These are phyloP conservation scores for Aschersonia sp. DNA, from an alignment of 2,329 filamentous ascomycete genomes.

Conservation along the genomic window DNA sequence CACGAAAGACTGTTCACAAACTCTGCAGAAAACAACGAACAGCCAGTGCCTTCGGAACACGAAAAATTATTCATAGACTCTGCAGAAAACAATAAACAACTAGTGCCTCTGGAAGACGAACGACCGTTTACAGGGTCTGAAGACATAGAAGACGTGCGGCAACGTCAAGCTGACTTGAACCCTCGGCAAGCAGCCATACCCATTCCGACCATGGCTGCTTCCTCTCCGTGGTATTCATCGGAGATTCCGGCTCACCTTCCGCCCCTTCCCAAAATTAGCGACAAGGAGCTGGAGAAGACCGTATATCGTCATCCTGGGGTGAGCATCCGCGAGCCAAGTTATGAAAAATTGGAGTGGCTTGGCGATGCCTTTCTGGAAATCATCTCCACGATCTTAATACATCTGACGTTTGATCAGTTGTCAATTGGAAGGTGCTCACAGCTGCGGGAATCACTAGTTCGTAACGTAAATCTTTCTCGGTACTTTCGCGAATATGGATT, in stretches of 20 bases:
- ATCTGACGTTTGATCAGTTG: slow-evolving; percentile 51
- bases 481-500: slow-evolving; percentile 62
- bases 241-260: slow-evolving; percentile 36
- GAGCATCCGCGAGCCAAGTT: slow-evolving; percentile 23
- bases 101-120: too few relatives aligned
- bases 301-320: slow-evolving; percentile 54
- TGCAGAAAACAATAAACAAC: too few relatives aligned
- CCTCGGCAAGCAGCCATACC: not conserved
- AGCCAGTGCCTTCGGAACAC: too few relatives aligned
- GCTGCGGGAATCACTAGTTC: slow-evolving; percentile 64
- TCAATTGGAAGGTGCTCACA: slow-evolving; percentile 58
- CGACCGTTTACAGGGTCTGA: too few relatives aligned
- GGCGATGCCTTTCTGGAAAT: slow-evolving; percentile 79
- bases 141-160: too few relatives aligned
- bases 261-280: slow-evolving; percentile 44
- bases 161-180: not conserved
- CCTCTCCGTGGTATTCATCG: slow-evolving; percentile 34
- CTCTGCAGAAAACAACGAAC: too few relatives aligned
- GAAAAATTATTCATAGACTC: too few relatives aligned
- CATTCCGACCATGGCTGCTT: slow-evolving; percentile 4
- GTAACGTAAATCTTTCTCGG: slow-evolving; percentile 61
- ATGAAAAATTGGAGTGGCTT: slow-evolving; percentile 78
- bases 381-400: slow-evolving; percentile 62
- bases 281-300: slow-evolving; percentile 43
- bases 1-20: too few relatives aligned